Evolutionary conservation across 306 rosid species (phyloP), one percentile per base, ranked within the genome.

Genomic region (Echinosophora koreensis): DNA sequence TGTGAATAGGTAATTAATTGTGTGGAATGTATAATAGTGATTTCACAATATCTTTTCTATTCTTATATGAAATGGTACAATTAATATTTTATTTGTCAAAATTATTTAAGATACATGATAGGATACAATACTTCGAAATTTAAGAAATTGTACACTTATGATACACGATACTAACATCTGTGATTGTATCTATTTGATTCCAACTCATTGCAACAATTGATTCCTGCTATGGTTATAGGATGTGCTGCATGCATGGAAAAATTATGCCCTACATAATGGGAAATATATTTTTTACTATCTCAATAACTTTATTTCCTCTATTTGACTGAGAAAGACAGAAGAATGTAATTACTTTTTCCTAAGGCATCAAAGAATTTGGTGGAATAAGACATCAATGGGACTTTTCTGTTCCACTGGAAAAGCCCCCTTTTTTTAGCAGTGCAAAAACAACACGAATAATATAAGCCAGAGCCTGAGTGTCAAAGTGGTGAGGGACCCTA

Each of bases 401-500:
- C 51, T 10, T 44, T 39, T 71, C 71, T 65, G 65, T 81, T 32
- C 61, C 69, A 28, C 73, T 44, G 8, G 27, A 73, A 57, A 73
- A 80, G 52, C 66, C 66, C 74, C 76, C 64, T 62, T 55, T 66
- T 60, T 78, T 54, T 37, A 47, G 66, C n/a, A n/a, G n/a, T n/a
- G n/a, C n/a, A n/a, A n/a, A n/a, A n/a, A n/a, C n/a, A n/a, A 22
- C 22, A 22, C 22, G 22, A 22, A 22, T 22, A 22, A 22, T 22
- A 22, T 22, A 22, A 22, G 22, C 22, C 22, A 22, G 22, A 22
- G 22, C 22, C 22, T 0, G 22, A 0, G 22, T 22, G 22, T 22
- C 22, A 22, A 22, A 22, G 22, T 22, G 0, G 2, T 30, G 30
- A 30, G 32, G 2, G 32, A 30, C 32, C 32, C 2, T 30, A 28